These are phyloP conservation scores for Salix arbutifolia DNA, from an alignment of 345 rosid genomes.

Conservation along the genomic window DNA sequence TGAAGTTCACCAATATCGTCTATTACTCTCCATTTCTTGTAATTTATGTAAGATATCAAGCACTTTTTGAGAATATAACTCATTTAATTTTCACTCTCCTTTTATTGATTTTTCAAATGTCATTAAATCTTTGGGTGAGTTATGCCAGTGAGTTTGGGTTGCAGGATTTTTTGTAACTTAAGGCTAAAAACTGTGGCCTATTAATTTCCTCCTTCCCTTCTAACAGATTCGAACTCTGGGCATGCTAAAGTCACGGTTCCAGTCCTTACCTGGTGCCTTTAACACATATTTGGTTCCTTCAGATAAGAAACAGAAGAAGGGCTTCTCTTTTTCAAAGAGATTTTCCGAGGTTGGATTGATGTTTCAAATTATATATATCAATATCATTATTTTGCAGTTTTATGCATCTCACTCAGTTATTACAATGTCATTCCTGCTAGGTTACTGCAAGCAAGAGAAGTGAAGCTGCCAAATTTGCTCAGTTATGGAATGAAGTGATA, in stretches of 20 bases:
- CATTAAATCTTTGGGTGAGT: neutral
- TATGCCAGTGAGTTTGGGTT: neutral
- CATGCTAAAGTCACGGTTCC: constrained; percentile 95
- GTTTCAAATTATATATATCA: constrained; percentile 7
- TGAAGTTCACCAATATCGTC: neutral
- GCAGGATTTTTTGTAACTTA: neutral
- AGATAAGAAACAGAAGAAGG: constrained; percentile 66
- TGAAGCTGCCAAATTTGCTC: constrained; percentile 98
- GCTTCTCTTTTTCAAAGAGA: constrained; percentile 80
- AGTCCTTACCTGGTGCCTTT: constrained; percentile 89
- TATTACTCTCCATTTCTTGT: neutral
- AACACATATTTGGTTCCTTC: constrained; percentile 85
- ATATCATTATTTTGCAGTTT: neutral
- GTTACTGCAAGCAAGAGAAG: constrained; percentile 84
- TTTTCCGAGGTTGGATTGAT: constrained; percentile 63
- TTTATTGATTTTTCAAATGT: neutral
- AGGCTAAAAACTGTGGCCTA: neutral
- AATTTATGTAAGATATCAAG: neutral
- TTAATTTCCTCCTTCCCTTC: neutral
- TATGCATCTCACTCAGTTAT: neutral
- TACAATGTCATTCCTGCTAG: constrained; percentile 34
- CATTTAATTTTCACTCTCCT: neutral
- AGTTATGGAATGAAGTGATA: constrained; percentile 95
- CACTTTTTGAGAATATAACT: neutral
- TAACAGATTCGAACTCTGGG: constrained; percentile 83